phyloP scores from a whole-genome alignment of 1,284 basidiomycete genomes.

The Pseudozyma sp. region DNA sequence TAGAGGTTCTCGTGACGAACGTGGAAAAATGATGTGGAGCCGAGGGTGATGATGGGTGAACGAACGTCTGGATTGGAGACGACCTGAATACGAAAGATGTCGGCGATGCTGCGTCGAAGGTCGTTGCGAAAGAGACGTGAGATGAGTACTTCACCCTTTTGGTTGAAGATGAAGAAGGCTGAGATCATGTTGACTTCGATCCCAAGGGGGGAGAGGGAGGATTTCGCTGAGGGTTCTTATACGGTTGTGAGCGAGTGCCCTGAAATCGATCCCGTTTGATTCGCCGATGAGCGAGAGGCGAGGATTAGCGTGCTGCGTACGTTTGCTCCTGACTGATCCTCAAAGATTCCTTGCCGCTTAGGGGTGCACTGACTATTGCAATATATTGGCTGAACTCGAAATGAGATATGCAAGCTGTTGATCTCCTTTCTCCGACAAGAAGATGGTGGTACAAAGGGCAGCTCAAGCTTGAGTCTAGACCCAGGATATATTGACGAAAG shows the following conservation, averaged over 20 bases:
- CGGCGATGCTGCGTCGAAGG: slow-evolving; percentile 63
- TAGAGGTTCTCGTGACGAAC: slow-evolving; percentile 94
- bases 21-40: slow-evolving; percentile 97
- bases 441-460: no score
- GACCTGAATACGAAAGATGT: slow-evolving; percentile 79
- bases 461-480: no score
- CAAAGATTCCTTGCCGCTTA: no score
- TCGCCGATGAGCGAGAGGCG: no score
- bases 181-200: slow-evolving; percentile 67
- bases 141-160: slow-evolving; percentile 82
- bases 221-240: slow-evolving; percentile 3
- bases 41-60: slow-evolving; percentile 96
- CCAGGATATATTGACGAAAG: no score
- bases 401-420: no score
- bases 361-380: no score
- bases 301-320: no score
- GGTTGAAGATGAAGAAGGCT: slow-evolving; percentile 98
- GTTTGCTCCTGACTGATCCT: no score
- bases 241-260: background rate
- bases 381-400: no score
- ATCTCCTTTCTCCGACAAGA: no score
- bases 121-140: slow-evolving; percentile 65
- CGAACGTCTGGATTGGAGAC: slow-evolving; percentile 95
- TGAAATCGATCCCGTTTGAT: no score
- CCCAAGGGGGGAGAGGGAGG: background rate